A percentile compares a stretch with the other conserved stretches of the same genome.
Evolutionary conservation across 1,139 yeast species (phyloP).

Genomic region (Saccharomycopsis crataegensis): DNA sequence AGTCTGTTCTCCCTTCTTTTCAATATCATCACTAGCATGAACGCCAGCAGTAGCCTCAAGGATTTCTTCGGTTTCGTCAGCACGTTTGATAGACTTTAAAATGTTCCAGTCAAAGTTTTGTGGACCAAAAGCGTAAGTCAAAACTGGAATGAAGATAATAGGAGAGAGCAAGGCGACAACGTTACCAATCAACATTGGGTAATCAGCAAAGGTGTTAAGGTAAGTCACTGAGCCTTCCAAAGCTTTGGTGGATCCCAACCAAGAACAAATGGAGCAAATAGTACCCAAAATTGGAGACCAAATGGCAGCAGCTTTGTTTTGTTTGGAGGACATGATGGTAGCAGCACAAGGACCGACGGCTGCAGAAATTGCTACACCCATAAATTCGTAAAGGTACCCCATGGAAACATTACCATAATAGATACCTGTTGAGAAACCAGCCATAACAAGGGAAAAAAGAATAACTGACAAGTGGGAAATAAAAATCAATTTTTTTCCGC

Average conservation of each 20-base stretch:
- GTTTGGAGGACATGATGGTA: conserved; percentile 62
- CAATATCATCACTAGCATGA: conserved; percentile 22
- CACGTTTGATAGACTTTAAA: conserved; percentile 50
- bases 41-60: conserved; percentile 33
- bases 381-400: conserved; percentile 80
- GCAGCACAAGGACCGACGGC: conserved; percentile 75
- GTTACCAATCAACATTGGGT: conserved; percentile 83
- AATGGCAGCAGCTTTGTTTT: conserved; percentile 54
- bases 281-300: conserved; percentile 59
- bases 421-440: conserved; percentile 75
- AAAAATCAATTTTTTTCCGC: conserved; percentile 60
- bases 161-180: conserved; percentile 77
- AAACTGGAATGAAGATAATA: conserved; percentile 54
- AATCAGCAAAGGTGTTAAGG: conserved; percentile 62
- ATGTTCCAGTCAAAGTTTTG: conserved; percentile 70
- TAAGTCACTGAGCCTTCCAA: conserved; percentile 49
- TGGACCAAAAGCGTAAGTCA: conserved; percentile 56
- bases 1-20: conserved; percentile 22
- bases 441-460: conserved; percentile 62
- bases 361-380: conserved; percentile 82
- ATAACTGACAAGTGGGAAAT: conserved; percentile 63
- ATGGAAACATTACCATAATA: conserved; percentile 75
- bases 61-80: conserved; percentile 61
- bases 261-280: conserved; percentile 51
- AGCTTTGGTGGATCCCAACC: conserved; percentile 56